Conservation (phyloP, 108 stramenopile genomes). For the Phaeodactylum tricornutum region DNA sequence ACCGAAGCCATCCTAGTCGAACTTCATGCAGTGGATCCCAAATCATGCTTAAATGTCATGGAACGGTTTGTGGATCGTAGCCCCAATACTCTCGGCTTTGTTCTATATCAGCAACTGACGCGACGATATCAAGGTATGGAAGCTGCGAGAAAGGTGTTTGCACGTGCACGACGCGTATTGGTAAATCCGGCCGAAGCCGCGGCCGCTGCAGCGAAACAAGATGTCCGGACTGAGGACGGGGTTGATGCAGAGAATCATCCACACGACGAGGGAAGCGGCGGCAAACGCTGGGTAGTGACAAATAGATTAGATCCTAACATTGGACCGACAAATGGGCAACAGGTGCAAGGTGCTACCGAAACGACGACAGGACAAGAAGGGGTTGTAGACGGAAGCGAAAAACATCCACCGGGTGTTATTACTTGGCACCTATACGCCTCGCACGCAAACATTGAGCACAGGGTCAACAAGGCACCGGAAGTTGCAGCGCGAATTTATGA, state of each 20-base stretch:
- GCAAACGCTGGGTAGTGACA: conserved; percentile 53
- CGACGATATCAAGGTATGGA: conserved; percentile 62
- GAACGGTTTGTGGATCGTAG: conserved; percentile 41
- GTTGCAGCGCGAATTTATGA: conserved; percentile 82
- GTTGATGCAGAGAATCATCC: conserved; percentile 15
- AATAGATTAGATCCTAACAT: conserved; percentile 50
- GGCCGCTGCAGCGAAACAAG: conserved; percentile 14
- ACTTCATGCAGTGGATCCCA: conserved; percentile 8
- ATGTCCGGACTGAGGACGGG: conserved; percentile 18
- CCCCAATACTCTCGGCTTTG: conserved; percentile 70
- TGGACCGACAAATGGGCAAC: conserved; percentile 10
- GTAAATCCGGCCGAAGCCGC: conserved; percentile 10
- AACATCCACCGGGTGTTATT: conserved; percentile 27
- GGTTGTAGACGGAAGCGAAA: neutral
- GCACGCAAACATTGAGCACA: conserved; percentile 78
- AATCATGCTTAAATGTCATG: conserved; percentile 41
- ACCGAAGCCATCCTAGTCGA: conserved; percentile 66
- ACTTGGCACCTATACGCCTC: conserved; percentile 80
- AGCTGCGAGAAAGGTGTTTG: conserved; percentile 62
- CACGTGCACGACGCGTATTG: conserved; percentile 56
- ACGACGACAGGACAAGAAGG: neutral
- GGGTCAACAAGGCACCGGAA: conserved; percentile 55
- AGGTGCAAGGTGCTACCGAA: neutral
- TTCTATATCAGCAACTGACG: conserved; percentile 59
- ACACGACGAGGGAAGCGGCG: conserved; percentile 13